Evolutionary conservation across 2,329 filamentous ascomycete genomes (phyloP).

Genomic region (Raffaelea albimanens): DNA sequence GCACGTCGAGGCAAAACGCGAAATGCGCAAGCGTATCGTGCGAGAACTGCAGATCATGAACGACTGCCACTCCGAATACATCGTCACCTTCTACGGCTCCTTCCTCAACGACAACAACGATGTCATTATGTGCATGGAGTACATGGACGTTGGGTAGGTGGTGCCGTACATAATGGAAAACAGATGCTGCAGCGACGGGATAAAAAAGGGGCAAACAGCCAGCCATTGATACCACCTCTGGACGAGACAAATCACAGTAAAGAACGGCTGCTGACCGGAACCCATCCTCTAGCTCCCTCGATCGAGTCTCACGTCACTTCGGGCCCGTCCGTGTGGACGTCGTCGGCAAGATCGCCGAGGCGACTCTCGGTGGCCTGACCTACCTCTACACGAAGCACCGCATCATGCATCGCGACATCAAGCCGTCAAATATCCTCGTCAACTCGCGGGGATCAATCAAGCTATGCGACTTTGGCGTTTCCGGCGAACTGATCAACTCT

Average conservation of each 20-base stretch:
- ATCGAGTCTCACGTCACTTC: slow-evolving; percentile 88
- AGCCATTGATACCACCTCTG: too few relatives aligned
- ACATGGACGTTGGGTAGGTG: slow-evolving; percentile 94
- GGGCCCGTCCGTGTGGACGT: slow-evolving; percentile 94
- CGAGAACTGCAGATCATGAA: slow-evolving; percentile 98
- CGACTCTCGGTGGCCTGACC: slow-evolving; percentile 82
- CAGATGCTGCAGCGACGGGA: not conserved
- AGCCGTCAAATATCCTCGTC: slow-evolving; percentile 93
- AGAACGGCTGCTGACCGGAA: not conserved
- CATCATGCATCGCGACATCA: slow-evolving; percentile 99
- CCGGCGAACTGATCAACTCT: slow-evolving; percentile 93
- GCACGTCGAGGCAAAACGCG: slow-evolving; percentile 94
- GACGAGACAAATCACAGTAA: too few relatives aligned
- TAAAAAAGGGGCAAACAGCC: too few relatives aligned
- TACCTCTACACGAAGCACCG: slow-evolving; percentile 94
- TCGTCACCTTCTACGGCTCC: slow-evolving; percentile 95
- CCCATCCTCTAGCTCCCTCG: slow-evolving; percentile 61
- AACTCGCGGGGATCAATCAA: slow-evolving; percentile 94
- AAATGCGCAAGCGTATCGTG: slow-evolving; percentile 93
- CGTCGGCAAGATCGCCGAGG: slow-evolving; percentile 93
- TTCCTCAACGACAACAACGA: slow-evolving; percentile 96
- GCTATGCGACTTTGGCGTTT: slow-evolving; percentile 97
- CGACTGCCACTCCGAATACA: slow-evolving; percentile 92
- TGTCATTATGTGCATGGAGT: slow-evolving; percentile 99
- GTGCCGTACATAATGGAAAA: too few relatives aligned